Conservation (phyloP, 2,329 filamentous ascomycete species). For the Phyllosticta paracitricarpa region DNA sequence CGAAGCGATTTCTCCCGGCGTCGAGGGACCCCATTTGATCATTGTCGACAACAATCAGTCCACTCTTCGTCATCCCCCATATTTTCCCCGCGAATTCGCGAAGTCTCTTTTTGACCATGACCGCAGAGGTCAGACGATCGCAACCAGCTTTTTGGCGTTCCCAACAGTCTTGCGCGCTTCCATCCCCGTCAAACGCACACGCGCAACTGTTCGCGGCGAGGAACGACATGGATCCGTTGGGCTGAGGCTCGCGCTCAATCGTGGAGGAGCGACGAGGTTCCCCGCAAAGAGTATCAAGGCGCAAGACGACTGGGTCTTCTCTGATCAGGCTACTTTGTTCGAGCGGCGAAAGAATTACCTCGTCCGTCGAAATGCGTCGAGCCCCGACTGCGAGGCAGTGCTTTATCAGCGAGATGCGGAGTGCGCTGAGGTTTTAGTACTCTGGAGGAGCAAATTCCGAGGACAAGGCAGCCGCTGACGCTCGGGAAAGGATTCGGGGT, state of each 20-base stretch:
- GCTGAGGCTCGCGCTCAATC: not conserved
- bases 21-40: not conserved
- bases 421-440: too few species aligned
- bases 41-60: not conserved
- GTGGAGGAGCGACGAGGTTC: not conserved
- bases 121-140: not conserved
- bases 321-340: not conserved
- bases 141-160: not conserved
- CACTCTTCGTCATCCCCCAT: not conserved
- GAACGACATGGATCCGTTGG: not conserved
- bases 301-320: not conserved
- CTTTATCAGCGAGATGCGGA: too few species aligned
- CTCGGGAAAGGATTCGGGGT: too few species aligned
- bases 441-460: too few species aligned
- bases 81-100: not conserved
- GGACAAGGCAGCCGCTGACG: too few species aligned
- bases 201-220: not conserved
- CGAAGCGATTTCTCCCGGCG: not conserved
- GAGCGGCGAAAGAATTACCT: not conserved
- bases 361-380: not conserved
- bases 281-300: not conserved
- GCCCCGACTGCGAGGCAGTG: not conserved
- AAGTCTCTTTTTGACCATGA: not conserved
- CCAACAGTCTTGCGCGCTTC: not conserved
- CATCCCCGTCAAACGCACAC: not conserved